phyloP scores from a whole-genome alignment of 805 yeast species.

The Jamesozyma lodderae region DNA sequence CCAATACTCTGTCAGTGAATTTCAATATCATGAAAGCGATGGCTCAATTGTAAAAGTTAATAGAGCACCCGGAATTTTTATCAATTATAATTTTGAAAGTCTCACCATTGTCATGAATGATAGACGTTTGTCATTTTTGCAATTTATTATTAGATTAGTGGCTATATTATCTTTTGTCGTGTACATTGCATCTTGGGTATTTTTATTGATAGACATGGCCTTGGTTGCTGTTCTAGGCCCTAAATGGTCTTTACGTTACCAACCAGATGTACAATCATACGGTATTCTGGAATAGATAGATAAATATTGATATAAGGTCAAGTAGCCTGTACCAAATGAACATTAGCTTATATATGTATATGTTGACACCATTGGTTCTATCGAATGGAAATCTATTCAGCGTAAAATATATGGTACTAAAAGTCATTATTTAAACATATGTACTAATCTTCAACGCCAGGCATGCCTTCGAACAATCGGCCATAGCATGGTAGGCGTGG shows the following conservation, averaged over 20 bases:
- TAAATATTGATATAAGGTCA: neutral
- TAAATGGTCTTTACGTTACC: slow-evolving; percentile 35
- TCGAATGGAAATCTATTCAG: too few relatives aligned
- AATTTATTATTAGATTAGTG: slow-evolving; percentile 66
- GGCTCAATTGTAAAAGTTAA: slow-evolving; percentile 4
- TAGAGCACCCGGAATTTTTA: slow-evolving; percentile 65
- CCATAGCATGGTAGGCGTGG: slow-evolving; percentile 38
- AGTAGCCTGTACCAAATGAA: too few relatives aligned
- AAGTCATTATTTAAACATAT: too few relatives aligned
- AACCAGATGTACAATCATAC: slow-evolving; percentile 20
- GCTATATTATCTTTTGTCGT: slow-evolving; percentile 79
- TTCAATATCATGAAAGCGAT: slow-evolving; percentile 26
- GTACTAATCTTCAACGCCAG: slow-evolving; percentile 21
- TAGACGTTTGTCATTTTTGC: slow-evolving; percentile 62
- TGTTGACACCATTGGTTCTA: too few relatives aligned
- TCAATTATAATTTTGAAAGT: slow-evolving; percentile 85
- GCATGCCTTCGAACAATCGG: slow-evolving; percentile 44
- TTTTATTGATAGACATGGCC: slow-evolving; percentile 47
- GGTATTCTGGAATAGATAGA: slow-evolving; percentile 17
- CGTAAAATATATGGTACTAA: too few relatives aligned
- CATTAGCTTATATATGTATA: too few relatives aligned
- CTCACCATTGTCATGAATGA: slow-evolving; percentile 63
- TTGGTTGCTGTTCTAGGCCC: slow-evolving; percentile 49
- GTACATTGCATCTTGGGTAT: slow-evolving; percentile 59
- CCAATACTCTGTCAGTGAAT: slow-evolving; percentile 69